These are phyloP conservation scores for Puccinia novopanici DNA, from an alignment of 1,284 basidiomycete genomes.

Conservation along the genomic window DNA sequence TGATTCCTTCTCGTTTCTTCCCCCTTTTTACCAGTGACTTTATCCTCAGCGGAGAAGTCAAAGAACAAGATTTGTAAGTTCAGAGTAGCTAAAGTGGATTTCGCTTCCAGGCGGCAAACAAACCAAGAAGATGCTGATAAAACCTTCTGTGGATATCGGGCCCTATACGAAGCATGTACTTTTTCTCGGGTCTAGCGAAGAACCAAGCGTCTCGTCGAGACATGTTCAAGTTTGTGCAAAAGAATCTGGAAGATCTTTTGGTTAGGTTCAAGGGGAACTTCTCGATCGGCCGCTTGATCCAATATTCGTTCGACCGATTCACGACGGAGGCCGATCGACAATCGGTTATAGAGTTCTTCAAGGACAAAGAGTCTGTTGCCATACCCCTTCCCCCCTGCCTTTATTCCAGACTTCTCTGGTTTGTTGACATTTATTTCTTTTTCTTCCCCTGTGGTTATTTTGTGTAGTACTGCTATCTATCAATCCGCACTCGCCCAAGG, in stretches of 20 bases:
- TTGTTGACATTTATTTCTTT: background rate
- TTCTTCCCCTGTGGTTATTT: background rate
- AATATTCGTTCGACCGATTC: slow-evolving; percentile 67
- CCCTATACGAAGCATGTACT: slow-evolving; percentile 52
- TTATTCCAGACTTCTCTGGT: background rate
- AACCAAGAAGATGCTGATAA: background rate
- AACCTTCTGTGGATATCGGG: background rate
- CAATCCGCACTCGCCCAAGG: slow-evolving; percentile 68
- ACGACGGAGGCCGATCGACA: slow-evolving; percentile 71
- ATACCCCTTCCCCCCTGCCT: background rate
- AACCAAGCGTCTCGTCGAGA: slow-evolving; percentile 58
- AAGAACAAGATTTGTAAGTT: slow-evolving; percentile 58
- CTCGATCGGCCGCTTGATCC: slow-evolving; percentile 57
- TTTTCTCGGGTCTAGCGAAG: slow-evolving; percentile 57
- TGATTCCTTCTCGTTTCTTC: background rate
- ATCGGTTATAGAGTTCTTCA: slow-evolving; percentile 67
- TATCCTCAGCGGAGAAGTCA: slow-evolving; percentile 57
- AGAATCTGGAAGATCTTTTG: slow-evolving; percentile 58
- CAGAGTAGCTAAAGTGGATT: background rate
- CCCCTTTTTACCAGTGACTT: slow-evolving; percentile 43
- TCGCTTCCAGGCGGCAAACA: background rate
- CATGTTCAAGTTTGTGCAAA: slow-evolving; percentile 59
- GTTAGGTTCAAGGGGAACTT: slow-evolving; percentile 67
- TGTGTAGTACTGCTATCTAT: slow-evolving; percentile 59
- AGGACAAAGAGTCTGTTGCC: slow-evolving; percentile 59